Conservation (phyloP, 768 basidiomycete genomes). For the Mrakia blollopis region DNA sequence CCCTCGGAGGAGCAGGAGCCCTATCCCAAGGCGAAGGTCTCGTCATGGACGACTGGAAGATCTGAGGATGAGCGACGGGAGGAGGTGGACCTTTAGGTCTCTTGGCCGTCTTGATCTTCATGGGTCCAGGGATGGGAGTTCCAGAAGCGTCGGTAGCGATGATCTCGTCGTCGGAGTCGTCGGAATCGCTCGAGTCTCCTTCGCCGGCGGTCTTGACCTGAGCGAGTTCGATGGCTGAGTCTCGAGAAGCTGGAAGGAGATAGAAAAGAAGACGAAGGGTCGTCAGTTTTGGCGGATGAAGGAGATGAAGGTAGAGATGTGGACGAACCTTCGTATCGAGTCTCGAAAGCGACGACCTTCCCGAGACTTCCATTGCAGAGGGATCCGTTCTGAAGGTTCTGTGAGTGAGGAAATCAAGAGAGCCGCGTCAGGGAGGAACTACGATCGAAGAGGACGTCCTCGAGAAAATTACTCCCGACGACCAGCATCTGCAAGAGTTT, state of each 20-base stretch:
- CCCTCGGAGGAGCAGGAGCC: not conserved
- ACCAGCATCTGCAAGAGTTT: not conserved
- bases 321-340: not conserved
- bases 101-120: not conserved
- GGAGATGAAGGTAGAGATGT: not conserved
- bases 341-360: constrained; percentile 21
- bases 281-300: too few species aligned
- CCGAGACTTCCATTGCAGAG: constrained; percentile 23
- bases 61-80: not conserved
- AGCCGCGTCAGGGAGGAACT: too few species aligned
- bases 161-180: not conserved
- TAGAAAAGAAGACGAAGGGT: not conserved
- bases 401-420: not conserved
- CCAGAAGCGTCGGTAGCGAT: not conserved
- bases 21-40: not conserved
- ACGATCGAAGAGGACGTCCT: not conserved
- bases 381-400: constrained; percentile 8
- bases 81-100: not conserved
- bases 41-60: not conserved
- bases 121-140: not conserved
- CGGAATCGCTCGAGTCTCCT: not conserved
- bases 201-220: not conserved
- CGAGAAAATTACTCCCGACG: not conserved
- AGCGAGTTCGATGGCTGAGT: not conserved
- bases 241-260: not conserved